Conservation (phyloP, 2,329 filamentous ascomycete species). For the Coniella vitis region DNA sequence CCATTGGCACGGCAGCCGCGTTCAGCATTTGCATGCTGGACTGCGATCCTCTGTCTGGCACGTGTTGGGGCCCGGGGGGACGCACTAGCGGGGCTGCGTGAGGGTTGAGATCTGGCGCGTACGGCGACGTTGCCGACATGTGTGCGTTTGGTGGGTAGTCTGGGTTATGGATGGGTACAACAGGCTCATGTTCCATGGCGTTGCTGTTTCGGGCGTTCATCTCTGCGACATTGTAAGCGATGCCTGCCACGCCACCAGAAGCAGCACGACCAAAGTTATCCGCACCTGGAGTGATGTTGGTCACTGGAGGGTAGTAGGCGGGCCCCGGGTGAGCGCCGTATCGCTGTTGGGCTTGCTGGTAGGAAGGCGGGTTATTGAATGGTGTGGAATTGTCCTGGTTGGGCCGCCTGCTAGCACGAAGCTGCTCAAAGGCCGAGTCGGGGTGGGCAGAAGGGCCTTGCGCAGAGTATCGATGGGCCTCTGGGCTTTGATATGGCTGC, state of each 20-base stretch:
- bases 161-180: slow-evolving; percentile 16
- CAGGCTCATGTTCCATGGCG: slow-evolving; percentile 39
- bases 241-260: slow-evolving; percentile 59
- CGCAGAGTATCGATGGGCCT: slow-evolving; percentile 17
- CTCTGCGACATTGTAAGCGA: slow-evolving; percentile 60
- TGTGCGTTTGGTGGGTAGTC: slow-evolving; percentile 22
- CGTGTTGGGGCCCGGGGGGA: slow-evolving; percentile 9
- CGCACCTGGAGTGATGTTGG: slow-evolving; percentile 51
- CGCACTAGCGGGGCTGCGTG: slow-evolving; percentile 18
- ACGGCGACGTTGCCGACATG: slow-evolving; percentile 6
- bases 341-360: slow-evolving; percentile 18
- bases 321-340: slow-evolving; percentile 20
- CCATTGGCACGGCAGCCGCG: slow-evolving; percentile 25
- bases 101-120: slow-evolving; percentile 18
- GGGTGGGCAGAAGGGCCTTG: slow-evolving; percentile 26
- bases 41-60: slow-evolving; percentile 33
- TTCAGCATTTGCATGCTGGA: slow-evolving; percentile 35
- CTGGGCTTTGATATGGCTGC: slow-evolving; percentile 14
- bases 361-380: slow-evolving; percentile 18
- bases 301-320: slow-evolving; percentile 23
- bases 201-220: slow-evolving; percentile 58
- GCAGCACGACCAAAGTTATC: slow-evolving; percentile 61
- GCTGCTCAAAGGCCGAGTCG: slow-evolving; percentile 30
- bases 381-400: slow-evolving; percentile 22
- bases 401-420: slow-evolving; percentile 29